Percentiles rank a stretch among this genome's conserved stretches.
phyloP scores from a whole-genome alignment of 2,329 filamentous ascomycete genomes.

The Leptosphaerulina australis region DNA sequence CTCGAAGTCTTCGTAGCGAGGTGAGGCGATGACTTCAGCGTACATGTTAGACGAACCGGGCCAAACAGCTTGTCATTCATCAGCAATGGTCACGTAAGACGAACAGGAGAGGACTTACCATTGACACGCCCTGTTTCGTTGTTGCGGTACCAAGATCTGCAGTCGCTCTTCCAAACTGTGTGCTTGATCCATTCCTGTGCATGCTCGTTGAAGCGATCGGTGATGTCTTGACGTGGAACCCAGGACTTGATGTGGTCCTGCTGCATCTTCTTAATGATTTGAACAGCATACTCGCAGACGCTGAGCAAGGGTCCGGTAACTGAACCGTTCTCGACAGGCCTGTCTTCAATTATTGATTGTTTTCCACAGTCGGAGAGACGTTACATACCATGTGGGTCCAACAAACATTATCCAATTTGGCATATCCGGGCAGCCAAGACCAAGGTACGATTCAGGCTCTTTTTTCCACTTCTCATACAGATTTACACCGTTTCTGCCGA shows the following conservation, averaged over 20 bases:
- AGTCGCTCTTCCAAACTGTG: conserved; percentile 57
- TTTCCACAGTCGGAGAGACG: fast-evolving
- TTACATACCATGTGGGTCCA: conserved; percentile 40
- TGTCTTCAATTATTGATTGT: conserved; percentile 13
- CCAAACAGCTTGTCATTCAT: conserved; percentile 51
- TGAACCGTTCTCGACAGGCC: conserved; percentile 55
- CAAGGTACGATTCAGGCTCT: conserved; percentile 51
- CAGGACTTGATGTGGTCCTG: conserved; percentile 53
- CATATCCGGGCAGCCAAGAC: conserved; percentile 51
- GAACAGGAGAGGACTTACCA: conserved; percentile 4
- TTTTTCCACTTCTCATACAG: conserved; percentile 51
- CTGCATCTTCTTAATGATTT: conserved; percentile 56
- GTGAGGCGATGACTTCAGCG: conserved; percentile 46
- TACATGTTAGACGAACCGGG: conserved; percentile 60
- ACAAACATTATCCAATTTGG: conserved; percentile 53
- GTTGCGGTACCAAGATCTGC: conserved; percentile 56
- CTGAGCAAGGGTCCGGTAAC: conserved; percentile 51
- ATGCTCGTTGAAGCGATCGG: conserved; percentile 53
- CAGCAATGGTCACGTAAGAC: neutral
- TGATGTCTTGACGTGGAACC: conserved; percentile 50
- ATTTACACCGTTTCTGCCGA: conserved; percentile 50
- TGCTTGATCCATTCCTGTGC: conserved; percentile 57
- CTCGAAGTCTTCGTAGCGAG: conserved; percentile 54
- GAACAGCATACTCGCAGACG: conserved; percentile 51
- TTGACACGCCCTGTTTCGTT: conserved; percentile 46